These are phyloP conservation scores for Macaranga tanarius DNA, from an alignment of 441 rosid species.

Conservation along the genomic window DNA sequence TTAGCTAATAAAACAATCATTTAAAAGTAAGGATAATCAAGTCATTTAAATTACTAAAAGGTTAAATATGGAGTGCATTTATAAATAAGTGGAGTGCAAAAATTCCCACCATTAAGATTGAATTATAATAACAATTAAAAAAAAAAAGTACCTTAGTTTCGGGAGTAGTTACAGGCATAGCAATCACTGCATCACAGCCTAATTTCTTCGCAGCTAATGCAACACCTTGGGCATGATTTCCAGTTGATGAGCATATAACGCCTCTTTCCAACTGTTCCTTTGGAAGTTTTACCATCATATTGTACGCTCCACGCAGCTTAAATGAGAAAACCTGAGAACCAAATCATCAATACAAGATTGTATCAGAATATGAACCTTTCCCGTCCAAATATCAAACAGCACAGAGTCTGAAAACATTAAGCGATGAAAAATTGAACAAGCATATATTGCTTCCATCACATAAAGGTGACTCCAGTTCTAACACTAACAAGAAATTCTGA, in stretches of 20 bases:
- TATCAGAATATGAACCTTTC: not conserved
- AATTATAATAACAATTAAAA: not conserved
- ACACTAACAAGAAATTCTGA: not conserved
- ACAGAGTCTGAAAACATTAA: not conserved
- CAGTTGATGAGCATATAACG: conserved; percentile 93
- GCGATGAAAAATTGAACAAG: not conserved
- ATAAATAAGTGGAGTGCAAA: too few species aligned
- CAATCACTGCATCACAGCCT: conserved; percentile 75
- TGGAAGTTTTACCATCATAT: conserved; percentile 89
- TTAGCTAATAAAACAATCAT: too few species aligned
- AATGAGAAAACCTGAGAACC: conserved; percentile 77
- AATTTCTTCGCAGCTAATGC: conserved; percentile 78
- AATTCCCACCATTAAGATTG: not conserved
- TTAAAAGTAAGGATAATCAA: too few species aligned
- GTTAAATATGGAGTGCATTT: too few species aligned
- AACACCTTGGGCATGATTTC: conserved; percentile 99
- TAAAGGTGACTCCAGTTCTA: not conserved
- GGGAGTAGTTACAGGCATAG: conserved; percentile 90
- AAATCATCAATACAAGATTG: conserved; percentile 3
- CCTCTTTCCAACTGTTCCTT: conserved; percentile 65
- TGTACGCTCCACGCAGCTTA: conserved; percentile 97
- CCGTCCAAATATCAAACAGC: conserved; percentile 5
- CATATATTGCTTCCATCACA: not conserved
- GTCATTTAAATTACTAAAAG: too few species aligned
- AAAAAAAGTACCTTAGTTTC: conserved; percentile 66